Conservation (phyloP, 2,329 filamentous ascomycete species). For the Neofusicoccum sp. region DNA sequence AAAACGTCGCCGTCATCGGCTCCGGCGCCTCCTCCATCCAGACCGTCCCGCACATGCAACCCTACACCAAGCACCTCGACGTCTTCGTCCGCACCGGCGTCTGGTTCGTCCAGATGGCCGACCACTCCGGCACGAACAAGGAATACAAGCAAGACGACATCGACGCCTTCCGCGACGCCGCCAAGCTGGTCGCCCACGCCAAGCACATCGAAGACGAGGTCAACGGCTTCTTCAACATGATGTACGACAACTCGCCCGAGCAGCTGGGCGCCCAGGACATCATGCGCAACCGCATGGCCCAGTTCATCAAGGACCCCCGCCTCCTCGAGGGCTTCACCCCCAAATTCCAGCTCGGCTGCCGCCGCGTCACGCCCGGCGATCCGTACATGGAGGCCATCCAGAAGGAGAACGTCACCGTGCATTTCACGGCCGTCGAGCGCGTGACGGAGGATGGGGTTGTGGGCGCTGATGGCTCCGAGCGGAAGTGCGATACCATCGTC, state of each 20-base stretch:
- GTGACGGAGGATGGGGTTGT: conserved; percentile 49
- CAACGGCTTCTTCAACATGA: conserved; percentile 11
- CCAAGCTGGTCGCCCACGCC: conserved; percentile 43
- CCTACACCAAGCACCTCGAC: conserved; percentile 45
- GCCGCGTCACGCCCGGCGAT: conserved; percentile 50
- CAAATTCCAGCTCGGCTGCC: conserved; percentile 46
- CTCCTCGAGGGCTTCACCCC: conserved; percentile 49
- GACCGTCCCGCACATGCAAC: conserved; percentile 49
- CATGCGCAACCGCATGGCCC: conserved; percentile 46
- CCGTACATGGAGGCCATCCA: conserved; percentile 53
- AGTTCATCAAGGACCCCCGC: conserved; percentile 52
- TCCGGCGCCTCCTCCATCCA: conserved; percentile 47
- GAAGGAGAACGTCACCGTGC: conserved; percentile 50
- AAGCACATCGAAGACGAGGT: conserved; percentile 46
- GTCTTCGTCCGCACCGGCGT: conserved; percentile 48
- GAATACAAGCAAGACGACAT: conserved; percentile 45
- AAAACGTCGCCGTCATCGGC: conserved; percentile 46
- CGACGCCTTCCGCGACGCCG: conserved; percentile 43
- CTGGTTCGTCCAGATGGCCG: conserved; percentile 47
- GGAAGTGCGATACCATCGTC: conserved; percentile 44
- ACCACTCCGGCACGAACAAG: conserved; percentile 46
- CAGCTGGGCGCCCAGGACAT: conserved; percentile 41
- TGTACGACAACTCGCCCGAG: conserved; percentile 43
- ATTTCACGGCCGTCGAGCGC: conserved; percentile 47
- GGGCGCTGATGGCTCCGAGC: conserved; percentile 42